Evolutionary conservation across 139 green algal genomes (phyloP).

Genomic region (Micromonas pusilla): DNA sequence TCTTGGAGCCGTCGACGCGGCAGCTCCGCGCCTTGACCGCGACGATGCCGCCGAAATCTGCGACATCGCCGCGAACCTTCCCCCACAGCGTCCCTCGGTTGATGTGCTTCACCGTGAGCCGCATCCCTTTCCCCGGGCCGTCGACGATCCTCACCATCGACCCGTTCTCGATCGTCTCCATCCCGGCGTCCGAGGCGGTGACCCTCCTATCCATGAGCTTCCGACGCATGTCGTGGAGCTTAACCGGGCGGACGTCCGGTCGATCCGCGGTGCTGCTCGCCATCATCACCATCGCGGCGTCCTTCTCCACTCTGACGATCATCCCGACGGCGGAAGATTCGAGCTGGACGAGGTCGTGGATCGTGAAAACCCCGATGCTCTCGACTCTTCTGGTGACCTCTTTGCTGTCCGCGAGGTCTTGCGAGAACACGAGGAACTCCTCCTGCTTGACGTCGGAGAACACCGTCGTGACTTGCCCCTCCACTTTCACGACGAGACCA

Average conservation of each 20-base stretch:
- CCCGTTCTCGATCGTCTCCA: conserved; percentile 26
- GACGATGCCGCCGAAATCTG: conserved; percentile 30
- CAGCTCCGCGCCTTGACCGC: conserved; percentile 17
- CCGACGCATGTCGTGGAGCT: conserved; percentile 70
- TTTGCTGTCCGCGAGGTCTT: conserved; percentile 67
- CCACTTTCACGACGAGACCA: conserved; percentile 76
- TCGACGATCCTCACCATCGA: conserved; percentile 58
- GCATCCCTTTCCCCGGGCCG: conserved; percentile 30
- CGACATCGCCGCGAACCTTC: conserved; percentile 4
- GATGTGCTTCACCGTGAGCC: conserved; percentile 65
- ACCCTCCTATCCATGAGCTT: conserved; percentile 57
- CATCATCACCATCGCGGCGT: conserved; percentile 55
- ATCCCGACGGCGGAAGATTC: conserved; percentile 52
- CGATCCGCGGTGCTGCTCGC: conserved; percentile 52
- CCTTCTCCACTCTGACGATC: conserved; percentile 68
- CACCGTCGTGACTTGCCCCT: conserved; percentile 54
- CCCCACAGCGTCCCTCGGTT: conserved; percentile 58
- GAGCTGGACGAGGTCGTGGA: conserved; percentile 89
- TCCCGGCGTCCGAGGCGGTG: conserved; percentile 47
- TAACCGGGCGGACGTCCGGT: conserved; percentile 61
- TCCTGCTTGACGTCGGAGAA: conserved; percentile 63
- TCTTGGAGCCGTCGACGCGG: background rate
- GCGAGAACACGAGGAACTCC: conserved; percentile 75
- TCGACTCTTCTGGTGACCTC: conserved; percentile 52
- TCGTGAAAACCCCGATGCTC: conserved; percentile 73